Percentiles rank a stretch among this genome's conserved stretches.
Conservation (phyloP, 164 flowering plant species). For the Aristolochia contorta region DNA sequence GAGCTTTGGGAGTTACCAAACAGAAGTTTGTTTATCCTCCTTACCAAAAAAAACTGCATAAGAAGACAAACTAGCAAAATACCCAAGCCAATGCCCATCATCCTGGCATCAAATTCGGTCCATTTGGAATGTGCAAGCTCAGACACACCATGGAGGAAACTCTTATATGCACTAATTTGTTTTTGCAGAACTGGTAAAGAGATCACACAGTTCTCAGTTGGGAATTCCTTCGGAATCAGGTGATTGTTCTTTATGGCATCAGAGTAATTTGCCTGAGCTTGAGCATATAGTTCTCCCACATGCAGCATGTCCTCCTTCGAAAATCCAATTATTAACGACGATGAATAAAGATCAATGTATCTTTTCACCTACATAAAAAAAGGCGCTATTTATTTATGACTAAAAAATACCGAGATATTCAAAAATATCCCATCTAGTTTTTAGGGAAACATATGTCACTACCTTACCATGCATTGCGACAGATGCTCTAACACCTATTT, state of each 20-base stretch:
- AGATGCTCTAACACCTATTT: too few species aligned
- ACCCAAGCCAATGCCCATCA: conserved; percentile 68
- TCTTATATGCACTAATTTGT: conserved; percentile 50
- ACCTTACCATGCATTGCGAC: too few species aligned
- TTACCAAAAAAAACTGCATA: conserved; percentile 40
- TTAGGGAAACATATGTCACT: too few species aligned
- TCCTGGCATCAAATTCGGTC: conserved; percentile 78
- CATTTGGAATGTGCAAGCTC: conserved; percentile 92
- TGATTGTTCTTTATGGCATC: conserved; percentile 15
- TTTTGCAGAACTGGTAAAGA: conserved; percentile 26
- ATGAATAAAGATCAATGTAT: conserved; percentile 80
- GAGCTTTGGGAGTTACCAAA: conserved; percentile 18
- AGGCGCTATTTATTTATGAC: too few species aligned
- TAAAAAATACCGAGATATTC: too few species aligned
- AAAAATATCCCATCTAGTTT: too few species aligned
- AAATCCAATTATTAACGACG: conserved; percentile 86
- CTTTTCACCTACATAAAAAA: conserved; percentile 64
- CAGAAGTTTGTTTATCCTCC: conserved; percentile 23
- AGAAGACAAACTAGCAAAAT: conserved; percentile 50
- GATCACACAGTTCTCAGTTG: conserved; percentile 19
- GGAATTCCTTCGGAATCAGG: conserved; percentile 5
- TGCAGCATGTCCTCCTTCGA: conserved; percentile 65
- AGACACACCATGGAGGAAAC: conserved; percentile 60
- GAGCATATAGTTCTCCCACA: conserved; percentile 41
- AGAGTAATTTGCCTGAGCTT: conserved; percentile 51